Evolutionary conservation across 108 stramenopile species (phyloP), one percentile per base, ranked within the genome.

Genomic region (Stephanodiscus minutulus): DNA sequence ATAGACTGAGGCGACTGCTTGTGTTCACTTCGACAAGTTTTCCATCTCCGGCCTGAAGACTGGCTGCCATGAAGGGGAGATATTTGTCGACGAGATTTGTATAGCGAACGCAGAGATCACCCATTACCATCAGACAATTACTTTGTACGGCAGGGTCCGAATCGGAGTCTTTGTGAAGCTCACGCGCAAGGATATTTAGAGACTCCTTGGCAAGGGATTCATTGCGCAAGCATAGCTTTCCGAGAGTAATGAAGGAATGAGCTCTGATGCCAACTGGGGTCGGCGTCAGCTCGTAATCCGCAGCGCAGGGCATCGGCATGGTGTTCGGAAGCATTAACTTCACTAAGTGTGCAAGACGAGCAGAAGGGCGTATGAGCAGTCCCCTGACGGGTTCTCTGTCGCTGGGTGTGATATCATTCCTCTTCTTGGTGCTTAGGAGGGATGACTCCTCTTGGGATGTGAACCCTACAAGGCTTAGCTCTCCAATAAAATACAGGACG

Each of bases 191-290:
- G 39, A 97, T 82, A 52, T 83, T 93, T 54, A 97, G 74, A 27
- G 74, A 84, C 29, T 70, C 68, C 74, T 92, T 92, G 10, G 97
- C 96, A 46, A 97, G 83, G 28, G 29, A 41, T 49, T 91, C 91
- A 69, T 97, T 90, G 48, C 97, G 79, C 28, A 98, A 75, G 68
- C 97, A 97, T n/a, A 97, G 64, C 67, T 97, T 97, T 50, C 98
- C 98, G 5, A 96, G 64, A 7, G 87, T 82, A 5, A 89, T 53
- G 67, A 92, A 96, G 11, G 94, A 94, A 68, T 89, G 87, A 17
- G 94, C 96, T 27, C 96, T 67, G 24, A 87, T 62, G 9, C 66
- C 58, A 35, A 65, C 44, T 47, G 87, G 80, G 17, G 81, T 86
- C 37, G 54, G 55, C 21, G 59, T 56, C 21, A 66, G 44, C 13